Conservation (phyloP, 495 filamentous ascomycete species). For the Hamigera avellanea region DNA sequence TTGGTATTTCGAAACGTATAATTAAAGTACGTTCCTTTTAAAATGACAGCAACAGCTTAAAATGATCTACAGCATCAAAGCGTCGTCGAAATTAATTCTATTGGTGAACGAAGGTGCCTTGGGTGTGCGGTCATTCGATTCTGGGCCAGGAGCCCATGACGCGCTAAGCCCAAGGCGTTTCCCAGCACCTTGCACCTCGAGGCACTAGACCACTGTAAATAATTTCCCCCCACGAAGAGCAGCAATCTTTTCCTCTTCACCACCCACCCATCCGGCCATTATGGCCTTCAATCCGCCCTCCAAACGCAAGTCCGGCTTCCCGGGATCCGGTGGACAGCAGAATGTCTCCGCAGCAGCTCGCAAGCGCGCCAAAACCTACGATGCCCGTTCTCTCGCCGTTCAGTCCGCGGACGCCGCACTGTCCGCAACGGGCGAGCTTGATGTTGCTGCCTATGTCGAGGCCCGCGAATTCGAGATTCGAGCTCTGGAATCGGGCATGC, state of each 20-base stretch:
- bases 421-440: constrained; percentile 60
- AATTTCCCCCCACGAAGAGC: too few relatives aligned
- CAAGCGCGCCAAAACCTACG: constrained; percentile 55
- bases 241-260: not conserved
- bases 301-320: constrained; percentile 21
- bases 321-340: constrained; percentile 5
- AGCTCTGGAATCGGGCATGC: constrained; percentile 69
- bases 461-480: constrained; percentile 82
- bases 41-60: too few relatives aligned
- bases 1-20: too few relatives aligned
- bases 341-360: constrained; percentile 22
- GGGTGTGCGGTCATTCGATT: too few relatives aligned
- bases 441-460: constrained; percentile 69
- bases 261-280: constrained; percentile 4
- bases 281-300: constrained; percentile 23
- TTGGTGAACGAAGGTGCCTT: too few relatives aligned
- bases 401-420: constrained; percentile 63
- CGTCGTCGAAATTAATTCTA: too few relatives aligned
- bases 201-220: too few relatives aligned
- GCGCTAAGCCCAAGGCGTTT: too few relatives aligned
- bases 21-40: too few relatives aligned
- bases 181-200: too few relatives aligned
- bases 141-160: too few relatives aligned
- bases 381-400: constrained; percentile 60
- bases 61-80: too few relatives aligned